A percentile compares a stretch with the other conserved stretches of the same genome.
Conservation (phyloP, 2,329 filamentous ascomycete genomes). For the Plenodomus tracheiphilus region DNA sequence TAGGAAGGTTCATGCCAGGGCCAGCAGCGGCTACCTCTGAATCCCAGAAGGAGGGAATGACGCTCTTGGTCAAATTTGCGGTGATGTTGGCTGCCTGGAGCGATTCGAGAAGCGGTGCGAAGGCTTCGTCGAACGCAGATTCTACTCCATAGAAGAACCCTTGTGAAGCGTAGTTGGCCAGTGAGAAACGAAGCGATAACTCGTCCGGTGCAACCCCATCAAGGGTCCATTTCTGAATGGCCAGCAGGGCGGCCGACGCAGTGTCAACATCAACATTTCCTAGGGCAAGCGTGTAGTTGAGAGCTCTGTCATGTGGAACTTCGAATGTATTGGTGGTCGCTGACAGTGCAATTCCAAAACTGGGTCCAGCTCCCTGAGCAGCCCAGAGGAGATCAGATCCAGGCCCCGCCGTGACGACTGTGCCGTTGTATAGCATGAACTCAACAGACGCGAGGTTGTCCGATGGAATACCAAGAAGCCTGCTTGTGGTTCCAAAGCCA, state of each 20-base stretch:
- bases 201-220: conserved; percentile 12
- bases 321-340: conserved; percentile 11
- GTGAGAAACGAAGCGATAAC: conserved; percentile 15
- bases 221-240: conserved; percentile 16
- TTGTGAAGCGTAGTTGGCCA: conserved; percentile 8
- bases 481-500: conserved; percentile 13
- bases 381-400: conserved; percentile 15
- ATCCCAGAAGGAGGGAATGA: conserved; percentile 20
- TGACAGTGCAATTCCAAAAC: conserved; percentile 13
- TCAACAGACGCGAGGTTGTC: conserved; percentile 15
- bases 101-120: conserved; percentile 13
- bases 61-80: conserved; percentile 11
- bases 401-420: conserved; percentile 6
- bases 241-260: conserved; percentile 10
- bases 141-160: conserved; percentile 18
- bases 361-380: conserved; percentile 15
- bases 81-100: conserved; percentile 4
- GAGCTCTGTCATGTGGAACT: conserved; percentile 7
- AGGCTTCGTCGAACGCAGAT: conserved; percentile 10
- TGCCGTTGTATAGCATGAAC: conserved; percentile 16
- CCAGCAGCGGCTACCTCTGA: conserved; percentile 10
- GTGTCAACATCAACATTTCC: conserved; percentile 1
- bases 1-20: conserved; percentile 13
- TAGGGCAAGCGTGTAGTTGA: conserved; percentile 10
- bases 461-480: conserved; percentile 7